Conservation (phyloP, 139 green algal species). For the Chlorella sp. region DNA sequence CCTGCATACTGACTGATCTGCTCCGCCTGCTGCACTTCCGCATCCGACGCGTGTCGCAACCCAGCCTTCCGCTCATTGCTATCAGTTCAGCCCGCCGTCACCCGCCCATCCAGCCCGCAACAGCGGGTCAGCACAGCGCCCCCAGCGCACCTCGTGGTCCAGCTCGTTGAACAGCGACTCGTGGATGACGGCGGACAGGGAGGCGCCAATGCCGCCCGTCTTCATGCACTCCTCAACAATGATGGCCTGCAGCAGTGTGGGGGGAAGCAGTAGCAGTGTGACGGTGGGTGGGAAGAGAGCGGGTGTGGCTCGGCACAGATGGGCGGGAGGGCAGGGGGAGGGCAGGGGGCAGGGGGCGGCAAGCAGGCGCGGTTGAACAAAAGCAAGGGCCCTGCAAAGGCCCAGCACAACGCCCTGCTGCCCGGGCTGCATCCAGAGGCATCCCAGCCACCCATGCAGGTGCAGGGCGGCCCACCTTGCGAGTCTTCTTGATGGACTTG, state of each 20-base stretch:
- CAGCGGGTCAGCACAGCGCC: not conserved
- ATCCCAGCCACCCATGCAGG: not conserved
- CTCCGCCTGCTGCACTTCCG: too few species aligned
- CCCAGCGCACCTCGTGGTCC: slow-evolving; percentile 82
- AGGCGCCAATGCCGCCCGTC: slow-evolving; percentile 93
- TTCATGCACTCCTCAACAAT: slow-evolving; percentile 99
- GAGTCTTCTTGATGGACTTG: slow-evolving; percentile 88
- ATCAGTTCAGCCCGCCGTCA: not conserved
- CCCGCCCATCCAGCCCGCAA: not conserved
- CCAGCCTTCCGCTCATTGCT: not conserved
- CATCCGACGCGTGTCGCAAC: too few species aligned
- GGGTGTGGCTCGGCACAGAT: not conserved
- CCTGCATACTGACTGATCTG: too few species aligned
- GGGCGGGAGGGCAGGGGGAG: too few species aligned
- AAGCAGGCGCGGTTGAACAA: too few species aligned
- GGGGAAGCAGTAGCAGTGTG: not conserved
- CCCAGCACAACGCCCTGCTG: too few species aligned
- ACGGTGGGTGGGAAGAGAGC: not conserved
- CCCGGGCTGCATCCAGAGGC: not conserved
- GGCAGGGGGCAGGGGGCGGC: too few species aligned
- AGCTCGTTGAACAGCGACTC: slow-evolving; percentile 95
- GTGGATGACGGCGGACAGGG: slow-evolving; percentile 91
- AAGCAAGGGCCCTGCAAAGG: too few species aligned
- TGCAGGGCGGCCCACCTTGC: not conserved
- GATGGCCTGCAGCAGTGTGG: slow-evolving; percentile 58